Conservation (phyloP, 306 rosid genomes). For the Citrullus mucosospermus region DNA sequence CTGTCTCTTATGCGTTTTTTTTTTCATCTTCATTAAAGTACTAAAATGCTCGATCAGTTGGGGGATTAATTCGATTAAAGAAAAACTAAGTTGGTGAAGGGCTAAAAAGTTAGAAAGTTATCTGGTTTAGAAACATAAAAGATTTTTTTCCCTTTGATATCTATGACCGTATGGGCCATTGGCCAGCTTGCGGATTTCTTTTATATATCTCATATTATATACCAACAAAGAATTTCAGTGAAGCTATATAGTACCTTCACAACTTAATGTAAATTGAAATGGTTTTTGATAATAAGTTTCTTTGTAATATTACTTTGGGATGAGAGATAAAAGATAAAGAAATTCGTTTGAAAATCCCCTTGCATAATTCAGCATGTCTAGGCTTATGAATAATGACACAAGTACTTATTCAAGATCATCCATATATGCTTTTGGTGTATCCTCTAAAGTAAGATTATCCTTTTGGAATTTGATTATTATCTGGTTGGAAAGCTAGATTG, state of each 20-base stretch:
- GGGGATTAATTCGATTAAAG: neutral
- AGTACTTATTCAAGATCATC: neutral
- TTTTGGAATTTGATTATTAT: neutral
- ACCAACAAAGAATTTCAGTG: too few species aligned
- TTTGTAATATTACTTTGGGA: neutral
- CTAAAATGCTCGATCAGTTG: neutral
- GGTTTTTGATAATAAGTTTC: neutral
- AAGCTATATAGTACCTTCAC: neutral
- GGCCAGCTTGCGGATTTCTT: too few species aligned
- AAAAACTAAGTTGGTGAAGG: neutral
- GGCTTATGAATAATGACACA: neutral
- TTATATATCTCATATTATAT: too few species aligned
- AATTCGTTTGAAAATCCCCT: neutral
- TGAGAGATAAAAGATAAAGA: neutral
- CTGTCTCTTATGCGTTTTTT: neutral
- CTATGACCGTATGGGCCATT: too few species aligned
- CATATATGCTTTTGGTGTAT: neutral
- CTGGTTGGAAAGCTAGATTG: conserved; percentile 37
- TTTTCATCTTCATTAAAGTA: neutral
- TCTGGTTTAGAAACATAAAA: too few species aligned
- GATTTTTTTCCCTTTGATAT: too few species aligned
- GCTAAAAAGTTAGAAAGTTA: neutral
- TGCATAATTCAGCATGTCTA: neutral
- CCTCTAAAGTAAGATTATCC: neutral
- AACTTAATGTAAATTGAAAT: neutral